phyloP scores from a whole-genome alignment of 2,329 filamentous ascomycete species.

The Chaetomiaceae sp. region DNA sequence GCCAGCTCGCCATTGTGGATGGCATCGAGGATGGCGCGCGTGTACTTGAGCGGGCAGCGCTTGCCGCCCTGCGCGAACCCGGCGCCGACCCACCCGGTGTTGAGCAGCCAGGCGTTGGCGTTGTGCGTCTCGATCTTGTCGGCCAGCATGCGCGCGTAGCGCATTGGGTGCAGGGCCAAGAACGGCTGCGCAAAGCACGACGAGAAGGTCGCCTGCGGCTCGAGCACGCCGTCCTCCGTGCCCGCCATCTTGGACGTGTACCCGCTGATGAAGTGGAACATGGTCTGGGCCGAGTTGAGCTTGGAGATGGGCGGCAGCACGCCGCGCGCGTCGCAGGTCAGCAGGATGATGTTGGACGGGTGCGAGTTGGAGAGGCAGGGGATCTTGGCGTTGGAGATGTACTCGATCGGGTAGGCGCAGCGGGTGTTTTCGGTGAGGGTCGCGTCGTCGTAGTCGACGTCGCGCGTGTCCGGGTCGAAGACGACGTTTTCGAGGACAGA shows the following conservation, averaged over 20 bases:
- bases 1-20: conserved; percentile 97
- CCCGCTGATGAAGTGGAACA: conserved; percentile 99
- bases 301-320: conserved; percentile 97
- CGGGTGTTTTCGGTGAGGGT: conserved; percentile 98
- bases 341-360: conserved; percentile 94
- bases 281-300: conserved; percentile 88
- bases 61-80: conserved; percentile 87
- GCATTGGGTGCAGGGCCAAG: conserved; percentile 97
- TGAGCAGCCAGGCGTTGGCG: conserved; percentile 95
- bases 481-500: conserved; percentile 98
- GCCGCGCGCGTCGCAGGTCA: conserved; percentile 96
- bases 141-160: conserved; percentile 96
- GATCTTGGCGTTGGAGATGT: conserved; percentile 98
- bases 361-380: conserved; percentile 83
- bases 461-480: conserved; percentile 82
- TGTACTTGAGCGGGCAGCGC: conserved; percentile 98
- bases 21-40: conserved; percentile 92
- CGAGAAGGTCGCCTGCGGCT: conserved; percentile 97
- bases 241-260: conserved; percentile 99
- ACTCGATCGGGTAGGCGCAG: conserved; percentile 98
- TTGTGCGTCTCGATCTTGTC: conserved; percentile 96
- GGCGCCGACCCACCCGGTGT: conserved; percentile 95
- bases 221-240: conserved; percentile 92
- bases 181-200: conserved; percentile 99
- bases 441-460: conserved; percentile 90